Conservation (phyloP, 768 basidiomycete genomes). For the Trametes coccinea region DNA sequence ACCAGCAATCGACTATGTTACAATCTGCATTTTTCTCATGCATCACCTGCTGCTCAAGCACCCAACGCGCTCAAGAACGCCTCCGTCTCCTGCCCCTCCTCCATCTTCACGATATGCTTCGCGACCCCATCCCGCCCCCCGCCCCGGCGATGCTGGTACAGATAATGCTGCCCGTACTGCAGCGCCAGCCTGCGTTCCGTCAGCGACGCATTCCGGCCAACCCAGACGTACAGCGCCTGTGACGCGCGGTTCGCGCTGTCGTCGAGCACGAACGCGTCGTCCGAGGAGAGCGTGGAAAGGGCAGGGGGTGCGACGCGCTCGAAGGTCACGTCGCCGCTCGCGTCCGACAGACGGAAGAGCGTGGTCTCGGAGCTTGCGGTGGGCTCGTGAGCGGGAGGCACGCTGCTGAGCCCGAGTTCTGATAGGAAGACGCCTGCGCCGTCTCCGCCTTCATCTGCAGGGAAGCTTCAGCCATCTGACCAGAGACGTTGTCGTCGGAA, state of each 20-base stretch:
- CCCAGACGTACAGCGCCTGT: constrained; percentile 59
- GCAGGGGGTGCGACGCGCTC: constrained; percentile 35
- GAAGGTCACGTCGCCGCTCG: constrained; percentile 42
- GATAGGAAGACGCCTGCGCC: constrained; percentile 49
- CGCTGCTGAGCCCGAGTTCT: constrained; percentile 42
- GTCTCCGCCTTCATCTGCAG: constrained; percentile 52
- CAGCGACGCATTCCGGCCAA: constrained; percentile 50
- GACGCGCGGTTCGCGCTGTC: constrained; percentile 35
- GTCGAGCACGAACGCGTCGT: constrained; percentile 56
- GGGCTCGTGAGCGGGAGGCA: constrained; percentile 14
- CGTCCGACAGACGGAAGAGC: constrained; percentile 49
- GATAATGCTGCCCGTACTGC: constrained; percentile 57
- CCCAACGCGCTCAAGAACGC: constrained; percentile 42
- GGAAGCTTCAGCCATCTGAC: neutral
- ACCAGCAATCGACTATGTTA: too few species aligned
- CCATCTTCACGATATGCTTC: constrained; percentile 51
- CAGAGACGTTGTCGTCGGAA: neutral
- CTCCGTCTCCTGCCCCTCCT: constrained; percentile 52
- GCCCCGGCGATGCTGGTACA: constrained; percentile 40
- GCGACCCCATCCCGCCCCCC: constrained; percentile 27
- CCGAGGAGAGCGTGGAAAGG: constrained; percentile 41
- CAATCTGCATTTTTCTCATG: too few species aligned
- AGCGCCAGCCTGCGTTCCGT: constrained; percentile 51
- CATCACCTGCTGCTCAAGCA: constrained; percentile 3
- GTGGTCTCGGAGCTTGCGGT: constrained; percentile 29